Evolutionary conservation across 805 yeast species (phyloP).

Genomic region (Grigorovia yakushimaensis): DNA sequence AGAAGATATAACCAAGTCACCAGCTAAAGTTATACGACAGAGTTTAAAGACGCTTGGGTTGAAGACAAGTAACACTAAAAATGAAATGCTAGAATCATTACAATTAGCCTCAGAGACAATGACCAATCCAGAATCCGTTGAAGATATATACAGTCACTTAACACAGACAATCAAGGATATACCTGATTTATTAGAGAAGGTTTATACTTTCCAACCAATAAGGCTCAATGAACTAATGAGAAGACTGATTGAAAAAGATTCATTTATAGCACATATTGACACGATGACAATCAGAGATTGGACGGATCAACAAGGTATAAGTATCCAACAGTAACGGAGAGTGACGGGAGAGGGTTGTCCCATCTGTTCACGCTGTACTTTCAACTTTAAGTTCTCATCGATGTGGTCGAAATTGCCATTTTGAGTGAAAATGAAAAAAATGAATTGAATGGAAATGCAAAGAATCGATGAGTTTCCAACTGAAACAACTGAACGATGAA

Average conservation of each 20-base stretch:
- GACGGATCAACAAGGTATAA: conserved; percentile 28
- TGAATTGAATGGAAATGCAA: neutral
- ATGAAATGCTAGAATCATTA: conserved; percentile 22
- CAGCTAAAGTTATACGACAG: conserved; percentile 20
- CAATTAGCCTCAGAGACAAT: conserved; percentile 20
- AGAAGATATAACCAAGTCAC: neutral
- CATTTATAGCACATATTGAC: conserved; percentile 23
- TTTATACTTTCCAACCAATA: conserved; percentile 25
- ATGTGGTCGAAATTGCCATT: too few species aligned
- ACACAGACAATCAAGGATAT: conserved; percentile 12
- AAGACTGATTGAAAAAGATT: conserved; percentile 14
- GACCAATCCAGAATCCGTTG: conserved; percentile 6
- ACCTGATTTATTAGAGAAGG: conserved; percentile 18
- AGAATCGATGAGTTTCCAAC: conserved; percentile 6
- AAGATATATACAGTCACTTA: conserved; percentile 16
- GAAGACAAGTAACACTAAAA: conserved; percentile 22
- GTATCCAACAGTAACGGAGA: conserved; percentile 5
- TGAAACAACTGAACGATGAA: conserved; percentile 14
- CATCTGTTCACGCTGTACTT: too few species aligned
- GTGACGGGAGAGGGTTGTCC: too few species aligned
- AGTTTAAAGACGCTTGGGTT: conserved; percentile 19
- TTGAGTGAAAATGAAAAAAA: neutral
- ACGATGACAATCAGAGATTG: conserved; percentile 23
- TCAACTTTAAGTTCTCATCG: too few species aligned
- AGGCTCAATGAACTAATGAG: conserved; percentile 12